Base-by-base conservation (phyloP, 2,329 filamentous ascomycete species). In the Cryphonectria parasitica region DNA sequence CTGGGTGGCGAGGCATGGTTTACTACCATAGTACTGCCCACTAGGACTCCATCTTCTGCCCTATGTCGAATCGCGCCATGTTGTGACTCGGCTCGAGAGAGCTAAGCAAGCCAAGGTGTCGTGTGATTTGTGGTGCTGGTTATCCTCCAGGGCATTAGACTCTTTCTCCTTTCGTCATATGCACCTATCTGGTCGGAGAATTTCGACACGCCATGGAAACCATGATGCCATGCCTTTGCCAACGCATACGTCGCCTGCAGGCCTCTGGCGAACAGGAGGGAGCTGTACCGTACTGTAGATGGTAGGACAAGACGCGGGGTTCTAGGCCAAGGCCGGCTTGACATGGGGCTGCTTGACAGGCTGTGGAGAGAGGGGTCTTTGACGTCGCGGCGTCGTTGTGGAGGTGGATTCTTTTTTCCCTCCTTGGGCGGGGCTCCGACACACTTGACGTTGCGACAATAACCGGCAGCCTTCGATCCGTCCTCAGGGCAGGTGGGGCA, bases 401-500 rank as follows among this genome's bases (percentile, higher is more conserved):
- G 36, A 45, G 28, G 41, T 64, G 68, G 45, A 34, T 19, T 61
- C 7, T 11, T 11, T 11, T 11, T n/a, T 7, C 43, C 8, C 22
- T 49, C 22, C 45, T 15, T 28, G 19, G 39, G 54, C 19, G 52
- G 39, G 41, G 64, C 54, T 64, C 68, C 49, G 68, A 70, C 71
- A 36, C 34, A 36, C 34, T 58, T 66, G 67, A 62, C 64, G 70
- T 69, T 39, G 63, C 68, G 68, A 64, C 67, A 52, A 49, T 36
- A 3, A 52, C 64, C 67, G 71, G 71, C 34, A 70, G 36, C 7
- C 25, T 28, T 62, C 66, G 61, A 68, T 66, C 67, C 70, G 69
- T 22, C 54, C 54, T 5, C 36, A 39, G 34, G 17, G 22, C 11
- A 4, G 25, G 65, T 13, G 65, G 49, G 22, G 11, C 60, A 15